Conservation (phyloP, 331 rosid species). For the Phaseolus coccineus region DNA sequence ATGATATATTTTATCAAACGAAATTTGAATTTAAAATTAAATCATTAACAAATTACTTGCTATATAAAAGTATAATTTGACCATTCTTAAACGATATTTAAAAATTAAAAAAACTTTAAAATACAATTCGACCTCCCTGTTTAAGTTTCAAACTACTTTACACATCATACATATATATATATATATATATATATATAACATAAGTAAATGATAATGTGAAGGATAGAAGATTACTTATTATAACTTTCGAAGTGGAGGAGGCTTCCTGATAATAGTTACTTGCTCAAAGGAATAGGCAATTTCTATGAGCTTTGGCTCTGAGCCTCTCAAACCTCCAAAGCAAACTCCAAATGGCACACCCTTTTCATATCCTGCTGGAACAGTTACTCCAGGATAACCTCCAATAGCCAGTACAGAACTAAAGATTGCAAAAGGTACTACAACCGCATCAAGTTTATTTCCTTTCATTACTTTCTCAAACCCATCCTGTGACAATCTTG, state of each 20-base stretch:
- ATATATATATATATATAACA: no score
- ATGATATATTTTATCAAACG: no score
- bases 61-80: no score
- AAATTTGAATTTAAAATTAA: no score
- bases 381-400: slow-evolving; percentile 70
- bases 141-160: no score
- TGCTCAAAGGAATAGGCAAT: slow-evolving; percentile 76
- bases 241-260: slow-evolving; percentile 33
- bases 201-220: no score
- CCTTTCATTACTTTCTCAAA: slow-evolving; percentile 60
- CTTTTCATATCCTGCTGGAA: slow-evolving; percentile 68
- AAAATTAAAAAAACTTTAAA: no score
- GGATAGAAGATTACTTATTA: no score
- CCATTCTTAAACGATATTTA: no score
- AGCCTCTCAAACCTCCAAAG: slow-evolving; percentile 71
- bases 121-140: no score
- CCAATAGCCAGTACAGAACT: slow-evolving; percentile 57
- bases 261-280: slow-evolving; percentile 66
- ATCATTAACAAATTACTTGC: no score
- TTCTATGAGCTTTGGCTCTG: slow-evolving; percentile 67
- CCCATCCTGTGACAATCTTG: slow-evolving; percentile 51
- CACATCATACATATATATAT: no score
- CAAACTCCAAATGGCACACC: slow-evolving; percentile 63
- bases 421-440: slow-evolving; percentile 43
- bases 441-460: slow-evolving; percentile 68